These are phyloP conservation scores for Rachicladosporium sp. DNA, from an alignment of 2,329 filamentous ascomycete genomes.

Conservation along the genomic window DNA sequence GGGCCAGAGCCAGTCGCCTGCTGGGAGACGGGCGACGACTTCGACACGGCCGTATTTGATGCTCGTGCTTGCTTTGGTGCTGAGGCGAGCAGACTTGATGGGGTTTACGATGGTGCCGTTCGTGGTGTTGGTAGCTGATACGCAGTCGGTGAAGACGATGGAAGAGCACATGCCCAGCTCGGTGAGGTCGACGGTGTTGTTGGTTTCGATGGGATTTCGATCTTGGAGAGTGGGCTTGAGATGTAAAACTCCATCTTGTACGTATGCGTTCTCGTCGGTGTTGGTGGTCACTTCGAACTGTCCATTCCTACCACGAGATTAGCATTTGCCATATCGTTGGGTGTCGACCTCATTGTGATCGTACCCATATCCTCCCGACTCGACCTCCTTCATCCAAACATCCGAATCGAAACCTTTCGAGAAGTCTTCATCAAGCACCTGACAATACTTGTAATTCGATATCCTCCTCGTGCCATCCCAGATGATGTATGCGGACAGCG, in stretches of 20 bases:
- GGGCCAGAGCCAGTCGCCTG: conserved; percentile 80
- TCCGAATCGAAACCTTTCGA: conserved; percentile 40
- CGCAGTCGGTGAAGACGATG: conserved; percentile 45
- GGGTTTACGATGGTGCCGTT: conserved; percentile 69
- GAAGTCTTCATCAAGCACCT: conserved; percentile 56
- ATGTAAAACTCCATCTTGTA: conserved; percentile 55
- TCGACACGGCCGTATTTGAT: conserved; percentile 77
- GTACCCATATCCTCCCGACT: conserved; percentile 65
- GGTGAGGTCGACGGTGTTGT: conserved; percentile 57
- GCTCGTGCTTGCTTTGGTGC: conserved; percentile 54
- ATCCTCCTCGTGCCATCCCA: conserved; percentile 65
- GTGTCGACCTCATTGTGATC: conserved; percentile 21
- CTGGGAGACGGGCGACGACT: conserved; percentile 62
- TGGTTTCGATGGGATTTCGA: conserved; percentile 48
- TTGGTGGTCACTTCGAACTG: conserved; percentile 68
- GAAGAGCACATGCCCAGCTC: conserved; percentile 57
- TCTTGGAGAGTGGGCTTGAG: conserved; percentile 73
- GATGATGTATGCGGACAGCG: conserved; percentile 56
- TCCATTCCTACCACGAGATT: conserved; percentile 47
- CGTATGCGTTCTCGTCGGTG: conserved; percentile 60
- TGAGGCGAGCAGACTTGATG: conserved; percentile 64
- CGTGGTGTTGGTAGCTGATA: conserved; percentile 61
- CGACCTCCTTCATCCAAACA: conserved; percentile 63
- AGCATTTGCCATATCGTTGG: conserved; percentile 4
- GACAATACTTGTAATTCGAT: conserved; percentile 61